A percentile compares a stretch with the other conserved stretches of the same genome.
These are phyloP conservation scores for Hydrangea macrophylla DNA, from an alignment of 148 eudicot genomes.

Conservation along the genomic window DNA sequence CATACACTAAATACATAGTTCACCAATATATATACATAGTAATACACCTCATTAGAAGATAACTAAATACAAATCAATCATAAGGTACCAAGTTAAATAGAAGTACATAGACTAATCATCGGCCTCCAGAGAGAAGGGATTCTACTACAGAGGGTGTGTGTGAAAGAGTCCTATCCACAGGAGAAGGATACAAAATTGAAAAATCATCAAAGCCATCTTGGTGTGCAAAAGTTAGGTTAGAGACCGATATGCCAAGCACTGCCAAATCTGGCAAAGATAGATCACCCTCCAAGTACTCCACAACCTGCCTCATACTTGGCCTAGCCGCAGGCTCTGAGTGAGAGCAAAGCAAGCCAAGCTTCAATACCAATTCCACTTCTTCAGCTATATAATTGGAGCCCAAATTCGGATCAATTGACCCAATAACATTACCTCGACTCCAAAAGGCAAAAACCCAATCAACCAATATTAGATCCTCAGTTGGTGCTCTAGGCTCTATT, in stretches of 20 bases:
- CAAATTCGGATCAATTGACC: background rate
- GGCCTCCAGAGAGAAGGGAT: slow-evolving; percentile 4
- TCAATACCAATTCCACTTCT: slow-evolving; percentile 21
- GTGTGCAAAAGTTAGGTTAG: background rate
- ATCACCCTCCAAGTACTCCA: slow-evolving; percentile 18
- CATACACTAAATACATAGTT: too few relatives aligned
- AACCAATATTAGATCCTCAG: slow-evolving; percentile 8
- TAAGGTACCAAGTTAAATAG: background rate
- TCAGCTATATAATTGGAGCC: background rate
- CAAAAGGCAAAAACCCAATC: background rate
- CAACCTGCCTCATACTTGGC: slow-evolving; percentile 36
- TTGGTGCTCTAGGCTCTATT: slow-evolving; percentile 9
- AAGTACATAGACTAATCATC: slow-evolving; percentile 4
- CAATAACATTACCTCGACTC: background rate
- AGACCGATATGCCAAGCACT: background rate
- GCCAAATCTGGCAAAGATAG: background rate
- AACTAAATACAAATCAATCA: background rate
- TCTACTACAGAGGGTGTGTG: background rate
- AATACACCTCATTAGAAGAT: background rate
- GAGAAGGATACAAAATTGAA: background rate
- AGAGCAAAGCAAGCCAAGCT: slow-evolving; percentile 33
- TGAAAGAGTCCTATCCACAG: background rate
- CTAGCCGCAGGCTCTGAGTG: slow-evolving; percentile 18
- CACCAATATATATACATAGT: too few relatives aligned
- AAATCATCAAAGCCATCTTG: background rate